A percentile compares a stretch with the other conserved stretches of the same genome.
Conservation (phyloP, 352 stramenopile genomes). For the Globisporangium parvum region DNA sequence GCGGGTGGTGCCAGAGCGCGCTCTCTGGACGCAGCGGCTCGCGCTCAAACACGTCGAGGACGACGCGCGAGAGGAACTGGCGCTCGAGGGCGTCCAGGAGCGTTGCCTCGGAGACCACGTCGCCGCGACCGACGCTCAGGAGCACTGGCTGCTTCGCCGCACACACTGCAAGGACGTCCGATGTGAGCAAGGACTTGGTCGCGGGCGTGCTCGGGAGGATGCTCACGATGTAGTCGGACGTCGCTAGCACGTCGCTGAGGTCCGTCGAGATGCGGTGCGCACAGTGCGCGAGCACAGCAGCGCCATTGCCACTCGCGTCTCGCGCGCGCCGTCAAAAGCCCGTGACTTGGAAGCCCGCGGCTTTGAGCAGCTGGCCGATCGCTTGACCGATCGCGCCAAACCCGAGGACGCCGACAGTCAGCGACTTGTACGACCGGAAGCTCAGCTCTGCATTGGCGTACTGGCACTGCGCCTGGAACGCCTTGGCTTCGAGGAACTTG, state of each 20-base stretch:
- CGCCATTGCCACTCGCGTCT: constrained; percentile 24
- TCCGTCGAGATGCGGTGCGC: constrained; percentile 12
- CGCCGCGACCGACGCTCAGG: constrained; percentile 84
- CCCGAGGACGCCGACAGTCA: constrained; percentile 51
- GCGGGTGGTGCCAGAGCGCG: constrained; percentile 50
- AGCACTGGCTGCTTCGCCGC: constrained; percentile 60
- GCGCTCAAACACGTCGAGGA: constrained; percentile 61
- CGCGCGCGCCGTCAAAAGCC: constrained; percentile 55
- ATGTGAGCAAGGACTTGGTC: constrained; percentile 62
- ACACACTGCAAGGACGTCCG: constrained; percentile 36
- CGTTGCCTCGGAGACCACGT: constrained; percentile 53
- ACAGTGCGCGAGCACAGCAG: too few relatives aligned
- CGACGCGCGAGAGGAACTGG: constrained; percentile 43
- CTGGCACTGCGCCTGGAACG: constrained; percentile 26
- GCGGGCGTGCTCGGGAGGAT: constrained; percentile 72
- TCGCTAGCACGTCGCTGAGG: constrained; percentile 33
- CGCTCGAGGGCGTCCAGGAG: constrained; percentile 63
- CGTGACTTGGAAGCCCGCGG: constrained; percentile 55
- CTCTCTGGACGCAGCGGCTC: constrained; percentile 48
- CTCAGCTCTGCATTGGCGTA: constrained; percentile 28
- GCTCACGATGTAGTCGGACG: constrained; percentile 76
- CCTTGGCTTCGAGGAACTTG: constrained; percentile 45
- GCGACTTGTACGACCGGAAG: constrained; percentile 38
- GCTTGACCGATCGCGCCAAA: constrained; percentile 58
- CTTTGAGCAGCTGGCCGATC: constrained; percentile 41